phyloP scores from a whole-genome alignment of 2,329 filamentous ascomycete genomes.

The Cercospora sp. region DNA sequence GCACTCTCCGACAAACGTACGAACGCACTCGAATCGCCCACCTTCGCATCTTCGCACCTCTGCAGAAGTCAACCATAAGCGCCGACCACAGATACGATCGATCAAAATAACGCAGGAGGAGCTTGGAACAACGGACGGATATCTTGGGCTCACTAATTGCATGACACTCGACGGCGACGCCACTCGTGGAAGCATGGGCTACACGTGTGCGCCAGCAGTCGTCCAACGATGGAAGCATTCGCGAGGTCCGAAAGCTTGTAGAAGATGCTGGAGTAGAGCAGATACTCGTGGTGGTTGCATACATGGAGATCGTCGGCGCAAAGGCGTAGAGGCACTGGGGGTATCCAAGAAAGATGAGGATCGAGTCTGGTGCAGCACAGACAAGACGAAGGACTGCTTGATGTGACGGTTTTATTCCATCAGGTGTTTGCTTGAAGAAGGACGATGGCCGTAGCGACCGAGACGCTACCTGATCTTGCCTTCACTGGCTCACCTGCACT shows the following conservation, averaged over 20 bases:
- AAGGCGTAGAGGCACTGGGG: background rate
- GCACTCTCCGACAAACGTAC: background rate
- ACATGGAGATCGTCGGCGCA: background rate
- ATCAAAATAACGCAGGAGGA: background rate
- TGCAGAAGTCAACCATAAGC: background rate
- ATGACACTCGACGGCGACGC: background rate
- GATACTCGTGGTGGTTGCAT: background rate
- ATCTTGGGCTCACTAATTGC: background rate
- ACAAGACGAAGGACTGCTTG: background rate
- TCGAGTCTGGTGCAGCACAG: background rate
- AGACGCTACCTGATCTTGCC: background rate
- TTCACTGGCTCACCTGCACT: background rate
- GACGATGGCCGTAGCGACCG: background rate
- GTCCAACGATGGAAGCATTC: background rate
- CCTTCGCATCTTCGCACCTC: background rate
- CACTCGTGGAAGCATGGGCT: background rate
- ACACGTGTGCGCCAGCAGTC: background rate
- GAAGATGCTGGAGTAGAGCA: background rate
- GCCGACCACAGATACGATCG: background rate
- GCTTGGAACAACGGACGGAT: background rate
- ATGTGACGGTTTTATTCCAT: background rate
- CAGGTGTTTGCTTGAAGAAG: background rate
- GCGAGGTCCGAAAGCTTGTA: background rate
- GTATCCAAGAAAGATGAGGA: background rate
- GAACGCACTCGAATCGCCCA: background rate